Percentiles rank a stretch among this genome's conserved stretches.
These are phyloP conservation scores for Trichoderma arundinaceum DNA, from an alignment of 2,329 filamentous ascomycete species.

Conservation along the genomic window DNA sequence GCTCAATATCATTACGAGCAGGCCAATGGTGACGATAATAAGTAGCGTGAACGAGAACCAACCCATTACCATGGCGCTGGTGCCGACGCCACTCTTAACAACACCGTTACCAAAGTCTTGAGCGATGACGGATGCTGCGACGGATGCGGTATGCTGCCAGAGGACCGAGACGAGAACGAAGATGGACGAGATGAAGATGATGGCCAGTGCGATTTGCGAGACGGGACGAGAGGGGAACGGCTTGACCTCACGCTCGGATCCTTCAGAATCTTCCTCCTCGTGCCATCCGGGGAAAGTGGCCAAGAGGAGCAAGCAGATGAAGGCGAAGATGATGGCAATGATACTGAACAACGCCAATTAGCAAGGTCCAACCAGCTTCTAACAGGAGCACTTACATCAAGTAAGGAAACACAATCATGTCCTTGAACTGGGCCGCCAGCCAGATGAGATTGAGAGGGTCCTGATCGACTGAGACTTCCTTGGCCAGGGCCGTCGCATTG, in stretches of 20 bases:
- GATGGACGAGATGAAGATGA: conserved; percentile 81
- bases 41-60: conserved; percentile 96
- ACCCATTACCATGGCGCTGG: conserved; percentile 92
- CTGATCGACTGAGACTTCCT: conserved; percentile 86
- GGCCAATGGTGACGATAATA: conserved; percentile 92
- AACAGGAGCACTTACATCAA: conserved; percentile 72
- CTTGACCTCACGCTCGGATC: conserved; percentile 88
- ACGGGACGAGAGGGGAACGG: conserved; percentile 92
- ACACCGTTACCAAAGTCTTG: conserved; percentile 91
- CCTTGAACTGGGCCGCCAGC: conserved; percentile 96
- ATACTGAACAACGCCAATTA: conserved; percentile 62
- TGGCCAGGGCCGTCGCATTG: conserved; percentile 91
- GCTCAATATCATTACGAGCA: conserved; percentile 96
- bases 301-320: conserved; percentile 91
- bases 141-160: conserved; percentile 95
- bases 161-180: conserved; percentile 77
- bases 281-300: conserved; percentile 98
- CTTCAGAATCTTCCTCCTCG: conserved; percentile 80
- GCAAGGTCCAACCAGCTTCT: neutral
- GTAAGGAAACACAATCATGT: conserved; percentile 98
- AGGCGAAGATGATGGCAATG: conserved; percentile 96
- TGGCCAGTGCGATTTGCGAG: conserved; percentile 88
- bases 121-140: conserved; percentile 90
- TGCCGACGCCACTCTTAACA: conserved; percentile 86
- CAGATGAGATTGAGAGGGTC: conserved; percentile 97